These are phyloP conservation scores for Silene coronaria DNA, from an alignment of 179 eudicot species.

Conservation along the genomic window DNA sequence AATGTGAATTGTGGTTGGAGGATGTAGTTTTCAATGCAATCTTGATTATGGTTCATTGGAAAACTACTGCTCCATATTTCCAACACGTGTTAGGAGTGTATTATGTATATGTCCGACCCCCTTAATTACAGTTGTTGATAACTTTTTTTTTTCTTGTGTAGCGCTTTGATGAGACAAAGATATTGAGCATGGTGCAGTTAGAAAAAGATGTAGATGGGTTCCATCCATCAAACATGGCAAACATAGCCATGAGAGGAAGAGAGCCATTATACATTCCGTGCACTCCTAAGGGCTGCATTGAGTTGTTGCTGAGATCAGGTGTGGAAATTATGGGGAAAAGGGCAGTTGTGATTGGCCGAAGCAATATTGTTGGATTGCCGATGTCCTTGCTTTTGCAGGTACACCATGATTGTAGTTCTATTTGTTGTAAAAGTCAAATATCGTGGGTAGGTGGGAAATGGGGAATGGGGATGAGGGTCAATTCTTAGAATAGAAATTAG, in stretches of 20 bases:
- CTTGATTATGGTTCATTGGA: background rate
- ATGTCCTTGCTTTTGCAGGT: constrained; percentile 76
- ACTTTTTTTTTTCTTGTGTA: constrained; percentile 25
- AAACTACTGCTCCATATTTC: background rate
- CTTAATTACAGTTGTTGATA: background rate
- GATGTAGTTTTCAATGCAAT: background rate
- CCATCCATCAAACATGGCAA: constrained; percentile 80
- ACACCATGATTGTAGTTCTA: background rate
- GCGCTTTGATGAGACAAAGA: constrained; percentile 63
- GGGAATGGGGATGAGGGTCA: background rate
- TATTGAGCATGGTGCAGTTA: constrained; percentile 47
- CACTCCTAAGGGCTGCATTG: constrained; percentile 86
- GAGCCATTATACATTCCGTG: constrained; percentile 83
- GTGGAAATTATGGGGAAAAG: constrained; percentile 72
- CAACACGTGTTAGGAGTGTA: background rate
- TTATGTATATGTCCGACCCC: background rate
- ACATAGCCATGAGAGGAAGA: constrained; percentile 73
- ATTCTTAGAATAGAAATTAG: background rate
- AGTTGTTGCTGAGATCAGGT: constrained; percentile 62
- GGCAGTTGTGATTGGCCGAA: constrained; percentile 83
- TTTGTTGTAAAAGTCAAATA: background rate
- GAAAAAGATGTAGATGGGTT: constrained; percentile 92
- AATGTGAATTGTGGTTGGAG: background rate
- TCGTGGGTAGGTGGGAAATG: background rate
- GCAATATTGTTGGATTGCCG: constrained; percentile 84